Evolutionary conservation across 164 flowering plant genomes (phyloP), one percentile per base, ranked within the genome.

Genomic region (Magnolia sinica): DNA sequence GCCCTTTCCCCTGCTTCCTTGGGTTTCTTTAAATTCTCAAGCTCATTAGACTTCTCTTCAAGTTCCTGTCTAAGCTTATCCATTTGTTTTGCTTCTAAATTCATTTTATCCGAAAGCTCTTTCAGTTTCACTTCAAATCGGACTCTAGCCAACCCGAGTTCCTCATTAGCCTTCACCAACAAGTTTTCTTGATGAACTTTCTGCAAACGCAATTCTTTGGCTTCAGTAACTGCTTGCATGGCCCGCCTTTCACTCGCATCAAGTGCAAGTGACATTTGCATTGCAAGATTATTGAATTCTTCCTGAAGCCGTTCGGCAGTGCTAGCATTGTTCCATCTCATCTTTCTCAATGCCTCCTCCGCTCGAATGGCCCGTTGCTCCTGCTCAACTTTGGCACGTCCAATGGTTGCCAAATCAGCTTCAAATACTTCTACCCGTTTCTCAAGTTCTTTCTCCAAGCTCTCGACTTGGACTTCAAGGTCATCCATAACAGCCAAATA

Each of bases 331-430:
- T 86, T 88, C 90, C 83, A 83, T 81, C 87, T 87, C 27, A 84
- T 89, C 81, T 84, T 87, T 79, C 89, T 87, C 84, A 96, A 75
- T n/a, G 86, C 85, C 74, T 89, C 93, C 81, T 96, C 98, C 65
- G 97, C 98, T 81, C 61, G 84, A 81, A 94, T 91, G 31, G 98
- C 98, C 87, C 94, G 87, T 73, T 92, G 88, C 80, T 94, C 99
- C 86, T 91, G 97, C 88, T 92, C 91, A 18, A 94, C 89, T 86
- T 91, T 96, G 51, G 86, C 88, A 68, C 37, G 73, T 1, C 83
- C 85, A 20, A 91, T 70, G 72, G 80, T 84, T 68, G 91, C 97
- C 68, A 96, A 81, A 84, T 91, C 92, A 73, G 87, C 85, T 88
- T 91, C 93, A 83, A 89, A 91, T 55, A 70, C 87, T 69, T 82